Evolutionary conservation across 2,329 filamentous ascomycete species (phyloP).

Genomic region (Sarocladium kiliense): DNA sequence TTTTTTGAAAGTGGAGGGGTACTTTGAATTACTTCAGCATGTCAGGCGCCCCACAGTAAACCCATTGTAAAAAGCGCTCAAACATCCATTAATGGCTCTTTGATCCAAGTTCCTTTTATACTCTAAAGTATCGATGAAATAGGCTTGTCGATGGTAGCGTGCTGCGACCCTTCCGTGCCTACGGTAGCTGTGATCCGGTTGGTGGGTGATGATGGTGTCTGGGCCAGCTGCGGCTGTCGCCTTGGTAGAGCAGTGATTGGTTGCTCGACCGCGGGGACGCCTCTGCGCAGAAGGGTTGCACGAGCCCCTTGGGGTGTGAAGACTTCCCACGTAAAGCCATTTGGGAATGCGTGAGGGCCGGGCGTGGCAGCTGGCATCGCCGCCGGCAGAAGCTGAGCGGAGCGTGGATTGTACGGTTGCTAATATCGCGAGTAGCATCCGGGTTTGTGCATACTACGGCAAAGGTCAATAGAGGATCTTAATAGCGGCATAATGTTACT

Average conservation of each 20-base stretch:
- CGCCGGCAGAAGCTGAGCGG: too few species aligned
- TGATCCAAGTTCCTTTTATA: too few species aligned
- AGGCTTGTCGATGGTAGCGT: neutral
- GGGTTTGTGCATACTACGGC: neutral
- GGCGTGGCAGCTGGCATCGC: neutral
- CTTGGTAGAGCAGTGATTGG: neutral
- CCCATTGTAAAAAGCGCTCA: too few species aligned
- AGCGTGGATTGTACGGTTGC: neutral
- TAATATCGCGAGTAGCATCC: neutral
- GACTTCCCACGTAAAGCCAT: neutral
- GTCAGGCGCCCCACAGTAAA: too few species aligned
- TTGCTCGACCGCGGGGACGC: too few species aligned
- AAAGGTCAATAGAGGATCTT: neutral
- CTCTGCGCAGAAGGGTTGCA: neutral
- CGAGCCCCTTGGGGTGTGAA: neutral
- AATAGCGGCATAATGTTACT: neutral
- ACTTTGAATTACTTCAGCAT: too few species aligned
- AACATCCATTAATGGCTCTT: too few species aligned
- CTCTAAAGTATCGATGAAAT: too few species aligned
- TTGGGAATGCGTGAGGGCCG: neutral
- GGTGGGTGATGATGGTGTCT: neutral
- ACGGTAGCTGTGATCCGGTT: neutral
- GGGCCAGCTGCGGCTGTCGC: neutral
- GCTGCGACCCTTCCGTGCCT: too few species aligned
- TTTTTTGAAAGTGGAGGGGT: too few species aligned